Percentiles rank a stretch among this genome's conserved stretches.
Conservation (phyloP, 176 grass and related monocot species). For the Phoenix roebelenii region DNA sequence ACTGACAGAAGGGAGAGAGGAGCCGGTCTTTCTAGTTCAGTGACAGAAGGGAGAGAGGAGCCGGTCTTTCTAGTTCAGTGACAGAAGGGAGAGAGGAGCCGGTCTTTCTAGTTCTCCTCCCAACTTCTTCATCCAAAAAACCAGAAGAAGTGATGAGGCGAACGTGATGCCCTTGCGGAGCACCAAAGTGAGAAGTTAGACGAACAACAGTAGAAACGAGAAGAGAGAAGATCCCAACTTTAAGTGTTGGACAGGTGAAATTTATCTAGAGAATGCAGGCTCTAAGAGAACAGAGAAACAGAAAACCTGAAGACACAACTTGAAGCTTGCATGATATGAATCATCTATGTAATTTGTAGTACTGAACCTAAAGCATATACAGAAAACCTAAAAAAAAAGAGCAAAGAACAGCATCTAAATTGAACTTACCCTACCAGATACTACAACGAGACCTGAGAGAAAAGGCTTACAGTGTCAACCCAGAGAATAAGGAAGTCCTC, state of each 20-base stretch:
- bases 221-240: background rate
- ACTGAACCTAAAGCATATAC: too few relatives aligned
- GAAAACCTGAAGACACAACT: too few relatives aligned
- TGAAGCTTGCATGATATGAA: too few relatives aligned
- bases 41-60: background rate
- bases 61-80: conserved; percentile 14
- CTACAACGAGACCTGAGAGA: too few relatives aligned
- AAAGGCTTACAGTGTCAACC: too few relatives aligned
- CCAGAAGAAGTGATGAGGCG: conserved; percentile 47
- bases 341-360: too few relatives aligned
- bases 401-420: too few relatives aligned
- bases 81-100: conserved; percentile 1
- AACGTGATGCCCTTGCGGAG: conserved; percentile 18
- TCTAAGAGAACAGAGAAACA: too few relatives aligned
- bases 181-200: conserved; percentile 11
- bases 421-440: too few relatives aligned
- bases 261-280: conserved; percentile 14
- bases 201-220: conserved; percentile 14
- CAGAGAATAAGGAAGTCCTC: too few relatives aligned
- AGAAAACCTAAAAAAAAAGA: too few relatives aligned
- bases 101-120: conserved; percentile 22
- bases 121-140: conserved; percentile 71
- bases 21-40: conserved; percentile 18
- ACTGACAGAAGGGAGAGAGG: background rate
- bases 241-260: conserved; percentile 6